Conservation (phyloP, 176 grass and related monocot genomes). For the Aegilops umbellulata region DNA sequence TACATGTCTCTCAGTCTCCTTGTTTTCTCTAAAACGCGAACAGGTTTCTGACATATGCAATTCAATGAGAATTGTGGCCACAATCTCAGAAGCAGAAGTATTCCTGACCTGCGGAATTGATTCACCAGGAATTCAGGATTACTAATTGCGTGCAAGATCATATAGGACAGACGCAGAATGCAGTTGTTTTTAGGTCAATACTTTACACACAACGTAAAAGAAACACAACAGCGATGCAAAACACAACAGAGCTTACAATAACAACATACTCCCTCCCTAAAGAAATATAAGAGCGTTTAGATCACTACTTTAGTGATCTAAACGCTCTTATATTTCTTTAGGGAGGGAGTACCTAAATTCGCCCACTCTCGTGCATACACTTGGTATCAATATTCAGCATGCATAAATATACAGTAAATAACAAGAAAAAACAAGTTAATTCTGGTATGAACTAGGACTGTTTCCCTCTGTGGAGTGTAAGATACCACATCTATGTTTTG, state of each 20-base stretch:
- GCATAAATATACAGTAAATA: neutral
- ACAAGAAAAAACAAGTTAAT: neutral
- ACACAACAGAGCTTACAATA: neutral
- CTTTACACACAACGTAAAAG: no score
- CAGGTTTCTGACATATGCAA: conserved; percentile 11
- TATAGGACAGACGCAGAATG: conserved; percentile 4
- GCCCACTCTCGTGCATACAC: neutral
- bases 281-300: no score
- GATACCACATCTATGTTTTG: neutral
- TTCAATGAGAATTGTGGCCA: neutral
- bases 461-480: neutral
- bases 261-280: neutral
- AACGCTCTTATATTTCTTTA: no score
- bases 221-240: no score
- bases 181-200: neutral
- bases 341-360: neutral
- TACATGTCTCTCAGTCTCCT: neutral
- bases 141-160: neutral
- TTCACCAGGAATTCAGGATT: neutral
- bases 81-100: neutral
- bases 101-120: neutral
- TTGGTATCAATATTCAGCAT: neutral
- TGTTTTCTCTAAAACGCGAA: neutral
- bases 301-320: no score
- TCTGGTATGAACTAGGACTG: neutral